Evolutionary conservation across 805 yeast genomes (phyloP), one percentile per base, ranked within the genome.

Genomic region (Yarrowia hollandica): DNA sequence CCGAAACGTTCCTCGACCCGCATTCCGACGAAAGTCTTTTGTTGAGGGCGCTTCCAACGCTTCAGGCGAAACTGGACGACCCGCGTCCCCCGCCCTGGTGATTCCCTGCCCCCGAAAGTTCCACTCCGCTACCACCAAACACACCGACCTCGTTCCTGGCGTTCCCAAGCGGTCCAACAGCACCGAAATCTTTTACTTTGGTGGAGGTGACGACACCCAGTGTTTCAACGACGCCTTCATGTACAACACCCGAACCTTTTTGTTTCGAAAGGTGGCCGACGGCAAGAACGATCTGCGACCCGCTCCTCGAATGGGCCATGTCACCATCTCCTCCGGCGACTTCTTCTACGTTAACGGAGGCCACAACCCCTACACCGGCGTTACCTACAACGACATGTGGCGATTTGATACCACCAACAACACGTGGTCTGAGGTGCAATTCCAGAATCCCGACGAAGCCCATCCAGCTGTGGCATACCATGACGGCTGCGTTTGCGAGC

Each of bases 341-440:
- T 33, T 14, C 28, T 37, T 38, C 14, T 39, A 38, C 38, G 33
- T 55, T 4, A 30, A 38, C 10, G 59, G 59, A 12, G 59, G 59
- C 19, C 42, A 50, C 23, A 50, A 35, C 28, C 59, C 37, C 10
- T 18, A 8, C 25, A 15, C 50, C n/a, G 59, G 50, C 14, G 22
- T 28, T 15, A 28, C 7, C 2, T 39, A 38, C 18, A 15, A 7
- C 12, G 59, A 55, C 38, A 30, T 55, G 38, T 55, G 59, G 59
- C 23, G 30, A 15, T 39, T 55, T 9, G 59, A 37, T 22, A 15
- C 31, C 3, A 2, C n/a, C 6, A 14, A 6, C 21, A 30, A 19
- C 50, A 2, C 3, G 28, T 39, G 50, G 59, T 5, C 31, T 6
- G 14, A 30, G 21, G 14, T 55, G 14, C n/a, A 1, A 9, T 28